phyloP scores from a whole-genome alignment of 768 basidiomycete genomes.

The Lactarius akahatsu region DNA sequence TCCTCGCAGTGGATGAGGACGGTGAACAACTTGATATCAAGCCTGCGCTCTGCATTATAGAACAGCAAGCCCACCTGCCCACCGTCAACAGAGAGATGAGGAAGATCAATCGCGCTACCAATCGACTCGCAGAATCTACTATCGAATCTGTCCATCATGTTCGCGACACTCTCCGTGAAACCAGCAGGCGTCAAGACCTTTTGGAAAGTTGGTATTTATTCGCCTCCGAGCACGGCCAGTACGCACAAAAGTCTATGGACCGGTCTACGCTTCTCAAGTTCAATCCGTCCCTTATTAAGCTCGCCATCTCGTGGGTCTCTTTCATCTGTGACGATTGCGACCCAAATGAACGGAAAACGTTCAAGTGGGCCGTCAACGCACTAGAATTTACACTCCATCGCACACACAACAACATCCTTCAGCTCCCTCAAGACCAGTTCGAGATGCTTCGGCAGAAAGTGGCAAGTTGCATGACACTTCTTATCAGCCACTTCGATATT shows the following conservation, averaged over 20 bases:
- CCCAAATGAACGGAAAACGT: constrained; percentile 91
- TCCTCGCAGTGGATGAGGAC: constrained; percentile 64
- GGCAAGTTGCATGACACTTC: constrained; percentile 93
- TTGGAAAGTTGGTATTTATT: constrained; percentile 94
- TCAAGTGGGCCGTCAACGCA: constrained; percentile 97
- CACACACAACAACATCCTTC: constrained; percentile 86
- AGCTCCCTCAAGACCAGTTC: constrained; percentile 87
- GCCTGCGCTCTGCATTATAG: constrained; percentile 43
- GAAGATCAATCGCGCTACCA: constrained; percentile 88
- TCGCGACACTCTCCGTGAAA: constrained; percentile 58
- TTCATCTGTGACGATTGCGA: constrained; percentile 99
- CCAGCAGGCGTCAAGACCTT: constrained; percentile 74
- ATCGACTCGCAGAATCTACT: constrained; percentile 88
- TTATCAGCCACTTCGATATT: constrained; percentile 97
- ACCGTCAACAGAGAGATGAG: constrained; percentile 84
- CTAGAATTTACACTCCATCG: constrained; percentile 89
- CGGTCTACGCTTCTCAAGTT: constrained; percentile 66
- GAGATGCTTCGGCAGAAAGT: constrained; percentile 88
- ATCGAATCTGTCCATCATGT: constrained; percentile 91
- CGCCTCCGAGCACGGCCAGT: constrained; percentile 93
- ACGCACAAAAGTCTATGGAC: constrained; percentile 88
- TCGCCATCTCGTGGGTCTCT: constrained; percentile 96
- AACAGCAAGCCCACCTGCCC: constrained; percentile 90
- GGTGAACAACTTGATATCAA: constrained; percentile 41
- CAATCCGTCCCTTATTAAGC: constrained; percentile 77